Percentiles rank a stretch among this genome's conserved stretches.
These are phyloP conservation scores for Roridomyces roridus DNA, from an alignment of 768 basidiomycete species.

Conservation along the genomic window DNA sequence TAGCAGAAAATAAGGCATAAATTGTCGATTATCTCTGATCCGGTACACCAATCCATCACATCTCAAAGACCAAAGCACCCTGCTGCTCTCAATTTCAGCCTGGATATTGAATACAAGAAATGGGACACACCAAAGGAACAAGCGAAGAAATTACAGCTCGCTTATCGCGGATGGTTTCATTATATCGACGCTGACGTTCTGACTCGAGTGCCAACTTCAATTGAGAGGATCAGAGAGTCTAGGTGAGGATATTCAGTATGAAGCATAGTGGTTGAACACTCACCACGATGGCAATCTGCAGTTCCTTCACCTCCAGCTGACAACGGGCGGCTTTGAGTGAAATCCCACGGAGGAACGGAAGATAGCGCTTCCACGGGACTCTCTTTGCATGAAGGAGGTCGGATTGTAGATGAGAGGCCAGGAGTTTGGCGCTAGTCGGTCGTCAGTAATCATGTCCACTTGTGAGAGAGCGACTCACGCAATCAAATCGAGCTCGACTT, in stretches of 20 bases:
- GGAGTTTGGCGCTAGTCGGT: constrained; percentile 2
- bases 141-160: constrained; percentile 1
- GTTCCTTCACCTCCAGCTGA: background rate
- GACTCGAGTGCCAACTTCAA: constrained; percentile 9
- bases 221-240: too few relatives aligned
- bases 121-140: background rate
- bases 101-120: too few relatives aligned
- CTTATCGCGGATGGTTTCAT: constrained; percentile 4
- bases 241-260: too few relatives aligned
- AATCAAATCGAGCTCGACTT: constrained; percentile 1
- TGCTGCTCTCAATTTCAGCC: too few relatives aligned
- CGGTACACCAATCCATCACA: too few relatives aligned
- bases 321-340: constrained; percentile 9
- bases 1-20: too few relatives aligned
- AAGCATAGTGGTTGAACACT: too few relatives aligned
- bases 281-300: constrained; percentile 4
- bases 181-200: constrained; percentile 11
- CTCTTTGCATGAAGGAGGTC: background rate
- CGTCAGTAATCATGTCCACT: background rate
- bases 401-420: constrained; percentile 3
- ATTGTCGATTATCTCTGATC: too few relatives aligned
- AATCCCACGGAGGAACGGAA: constrained; percentile 2
- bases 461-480: background rate
- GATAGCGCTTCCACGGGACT: background rate
- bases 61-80: too few relatives aligned